phyloP scores from a whole-genome alignment of 2,329 filamentous ascomycete genomes.

The Alternaria infectoria region DNA sequence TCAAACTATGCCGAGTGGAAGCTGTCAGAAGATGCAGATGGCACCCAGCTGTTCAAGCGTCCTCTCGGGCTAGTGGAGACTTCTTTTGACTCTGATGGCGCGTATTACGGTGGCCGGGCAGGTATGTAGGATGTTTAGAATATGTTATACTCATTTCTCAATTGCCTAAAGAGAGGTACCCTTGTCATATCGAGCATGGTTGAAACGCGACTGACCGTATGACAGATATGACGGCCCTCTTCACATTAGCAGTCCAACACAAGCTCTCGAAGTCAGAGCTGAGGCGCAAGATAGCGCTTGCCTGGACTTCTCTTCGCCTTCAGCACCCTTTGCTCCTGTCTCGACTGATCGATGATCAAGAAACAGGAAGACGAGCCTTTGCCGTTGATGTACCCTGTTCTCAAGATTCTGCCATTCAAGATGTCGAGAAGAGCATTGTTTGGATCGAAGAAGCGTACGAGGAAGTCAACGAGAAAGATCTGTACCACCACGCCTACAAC shows the following conservation, averaged over 20 bases:
- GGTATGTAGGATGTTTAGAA: not conserved
- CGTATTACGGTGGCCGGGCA: slow-evolving; percentile 53
- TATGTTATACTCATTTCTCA: not conserved
- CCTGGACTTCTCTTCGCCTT: slow-evolving; percentile 50
- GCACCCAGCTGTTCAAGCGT: slow-evolving; percentile 36
- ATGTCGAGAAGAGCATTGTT: slow-evolving; percentile 38
- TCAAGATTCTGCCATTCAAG: slow-evolving; percentile 37
- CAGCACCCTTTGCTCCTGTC: slow-evolving; percentile 50
- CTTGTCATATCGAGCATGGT: not conserved
- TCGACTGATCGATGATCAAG: slow-evolving; percentile 28
- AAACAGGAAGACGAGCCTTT: slow-evolving; percentile 36
- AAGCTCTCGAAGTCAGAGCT: slow-evolving; percentile 37
- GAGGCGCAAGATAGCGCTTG: slow-evolving; percentile 44
- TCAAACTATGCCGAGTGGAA: slow-evolving; percentile 49
- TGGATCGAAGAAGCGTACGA: slow-evolving; percentile 50
- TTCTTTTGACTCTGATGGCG: slow-evolving; percentile 54
- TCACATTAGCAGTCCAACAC: slow-evolving; percentile 47
- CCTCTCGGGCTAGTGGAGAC: slow-evolving; percentile 54
- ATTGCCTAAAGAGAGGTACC: not conserved
- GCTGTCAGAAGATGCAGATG: slow-evolving; percentile 8
- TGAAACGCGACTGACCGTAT: not conserved
- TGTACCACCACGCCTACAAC: slow-evolving; percentile 54
- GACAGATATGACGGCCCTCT: slow-evolving; percentile 49
- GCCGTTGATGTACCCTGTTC: slow-evolving; percentile 39
- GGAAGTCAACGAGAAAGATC: slow-evolving; percentile 42